These are phyloP conservation scores for Colletotrichum nymphaeae DNA, from an alignment of 2,329 filamentous ascomycete species.

Conservation along the genomic window DNA sequence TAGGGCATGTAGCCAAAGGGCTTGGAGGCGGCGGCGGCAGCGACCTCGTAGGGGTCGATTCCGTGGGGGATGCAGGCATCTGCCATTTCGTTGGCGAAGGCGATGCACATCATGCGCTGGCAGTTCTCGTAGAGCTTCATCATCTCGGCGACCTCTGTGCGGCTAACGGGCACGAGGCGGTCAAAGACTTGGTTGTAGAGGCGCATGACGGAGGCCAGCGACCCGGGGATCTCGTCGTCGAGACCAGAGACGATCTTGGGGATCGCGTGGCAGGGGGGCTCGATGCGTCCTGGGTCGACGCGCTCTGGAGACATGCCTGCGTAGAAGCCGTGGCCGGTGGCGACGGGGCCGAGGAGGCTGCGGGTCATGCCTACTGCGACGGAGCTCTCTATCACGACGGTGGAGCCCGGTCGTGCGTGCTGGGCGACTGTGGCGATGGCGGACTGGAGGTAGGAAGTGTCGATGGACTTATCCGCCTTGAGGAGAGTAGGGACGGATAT, in stretches of 20 bases:
- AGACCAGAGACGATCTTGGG: slow-evolving; percentile 58
- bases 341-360: slow-evolving; percentile 48
- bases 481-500: slow-evolving; percentile 55
- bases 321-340: slow-evolving; percentile 44
- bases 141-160: slow-evolving; percentile 57
- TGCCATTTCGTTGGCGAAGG: slow-evolving; percentile 57
- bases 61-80: slow-evolving; percentile 49
- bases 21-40: slow-evolving; percentile 49
- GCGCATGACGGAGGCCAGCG: slow-evolving; percentile 46
- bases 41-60: slow-evolving; percentile 54
- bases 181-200: slow-evolving; percentile 53
- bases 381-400: slow-evolving; percentile 53
- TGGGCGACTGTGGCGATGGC: slow-evolving; percentile 47
- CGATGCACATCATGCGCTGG: slow-evolving; percentile 53
- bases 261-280: slow-evolving; percentile 44
- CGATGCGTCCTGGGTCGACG: slow-evolving; percentile 51
- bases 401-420: slow-evolving; percentile 47
- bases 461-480: slow-evolving; percentile 47
- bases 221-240: slow-evolving; percentile 45
- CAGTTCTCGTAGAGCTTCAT: slow-evolving; percentile 59
- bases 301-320: slow-evolving; percentile 52
- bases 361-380: slow-evolving; percentile 57
- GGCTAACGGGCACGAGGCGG: slow-evolving; percentile 49
- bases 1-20: slow-evolving; percentile 54
- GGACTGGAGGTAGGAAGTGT: slow-evolving; percentile 48